These are phyloP conservation scores for Colletotrichum cordylinicola DNA, from an alignment of 2,329 filamentous ascomycete species.

Conservation along the genomic window DNA sequence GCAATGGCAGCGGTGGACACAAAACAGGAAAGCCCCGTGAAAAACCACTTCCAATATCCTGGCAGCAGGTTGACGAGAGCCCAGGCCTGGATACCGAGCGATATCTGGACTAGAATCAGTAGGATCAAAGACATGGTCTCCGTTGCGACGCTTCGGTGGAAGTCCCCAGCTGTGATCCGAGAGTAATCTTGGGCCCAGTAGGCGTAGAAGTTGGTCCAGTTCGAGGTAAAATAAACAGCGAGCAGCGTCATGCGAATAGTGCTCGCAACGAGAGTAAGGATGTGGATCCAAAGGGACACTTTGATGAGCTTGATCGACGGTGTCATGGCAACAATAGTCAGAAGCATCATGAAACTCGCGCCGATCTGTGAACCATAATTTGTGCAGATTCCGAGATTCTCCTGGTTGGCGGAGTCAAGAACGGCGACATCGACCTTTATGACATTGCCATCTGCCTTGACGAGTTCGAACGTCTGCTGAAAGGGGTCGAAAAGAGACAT, in stretches of 20 bases:
- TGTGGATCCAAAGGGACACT: conserved; percentile 70
- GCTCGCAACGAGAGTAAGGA: conserved; percentile 64
- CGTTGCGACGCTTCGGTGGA: conserved; percentile 40
- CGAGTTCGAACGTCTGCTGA: conserved; percentile 40
- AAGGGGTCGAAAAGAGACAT: conserved; percentile 36
- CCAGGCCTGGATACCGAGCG: conserved; percentile 59
- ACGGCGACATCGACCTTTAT: conserved; percentile 35
- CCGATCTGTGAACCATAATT: conserved; percentile 77
- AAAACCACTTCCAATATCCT: conserved; percentile 32
- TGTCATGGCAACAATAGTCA: conserved; percentile 72
- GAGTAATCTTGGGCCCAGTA: conserved; percentile 61
- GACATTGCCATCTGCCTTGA: conserved; percentile 33
- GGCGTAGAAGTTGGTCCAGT: conserved; percentile 67
- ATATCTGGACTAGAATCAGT: conserved; percentile 48
- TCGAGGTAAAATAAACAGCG: conserved; percentile 64
- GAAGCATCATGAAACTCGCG: conserved; percentile 67
- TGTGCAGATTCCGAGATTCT: conserved; percentile 50
- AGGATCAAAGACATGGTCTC: conserved; percentile 50
- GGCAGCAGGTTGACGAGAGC: conserved; percentile 58
- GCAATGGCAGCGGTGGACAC: conserved; percentile 33
- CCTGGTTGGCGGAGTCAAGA: conserved; percentile 38
- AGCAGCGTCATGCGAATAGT: conserved; percentile 64
- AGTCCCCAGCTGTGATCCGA: conserved; percentile 46
- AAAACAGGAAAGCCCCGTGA: conserved; percentile 36
- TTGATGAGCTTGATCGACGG: conserved; percentile 68